Evolutionary conservation across 352 stramenopile species (phyloP), one percentile per base, ranked within the genome.

Genomic region (Globisporangium nagaii): DNA sequence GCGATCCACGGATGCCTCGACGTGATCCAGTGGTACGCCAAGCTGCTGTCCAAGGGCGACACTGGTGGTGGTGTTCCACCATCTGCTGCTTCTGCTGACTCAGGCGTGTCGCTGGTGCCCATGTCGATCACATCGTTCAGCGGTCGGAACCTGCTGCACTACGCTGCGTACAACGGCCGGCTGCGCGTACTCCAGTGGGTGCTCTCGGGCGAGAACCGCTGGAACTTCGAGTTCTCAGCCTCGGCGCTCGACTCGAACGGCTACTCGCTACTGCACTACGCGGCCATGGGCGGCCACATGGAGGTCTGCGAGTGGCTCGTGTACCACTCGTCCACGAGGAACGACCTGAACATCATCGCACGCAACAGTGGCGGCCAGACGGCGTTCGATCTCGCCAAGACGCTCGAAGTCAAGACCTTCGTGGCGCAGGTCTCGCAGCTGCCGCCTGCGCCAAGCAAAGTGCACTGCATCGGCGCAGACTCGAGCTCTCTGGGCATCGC

Each of bases 241-340:
- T 49, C 36, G 12, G 57, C 71, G 8, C 43, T 85, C 17, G 79
- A 89, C 41, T 53, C 63, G 6, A 88, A 81, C 30, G 72, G 71
- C 9, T 84, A 84, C 45, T 83, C 78, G 17, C 52, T 84, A 19
- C 62, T 88, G 13, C 80, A 90, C 43, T 90, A 86, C 44, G 80
- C 80, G 6, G 67, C 75, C 0, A 80, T 86, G 71, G 72, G 72
- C 7, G 75, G 73, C 1, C 69, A 85, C 25, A 27, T 84, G 10
- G 59, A 79, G 25, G 54, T 84, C 5, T 89, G 76, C 25, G 56
- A 85, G 42, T 89, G 76, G 76, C 62, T 89, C 19, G 70, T 87
- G 15, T 69, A 80, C 20, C 48, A 73, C 43, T 62, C 79, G 1
- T 72, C 79, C 0, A 56, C 43, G 8, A 54, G 67, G 4, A 43